These are phyloP conservation scores for Geopyxis carbonaria DNA, from an alignment of 495 filamentous ascomycete species.

Conservation along the genomic window DNA sequence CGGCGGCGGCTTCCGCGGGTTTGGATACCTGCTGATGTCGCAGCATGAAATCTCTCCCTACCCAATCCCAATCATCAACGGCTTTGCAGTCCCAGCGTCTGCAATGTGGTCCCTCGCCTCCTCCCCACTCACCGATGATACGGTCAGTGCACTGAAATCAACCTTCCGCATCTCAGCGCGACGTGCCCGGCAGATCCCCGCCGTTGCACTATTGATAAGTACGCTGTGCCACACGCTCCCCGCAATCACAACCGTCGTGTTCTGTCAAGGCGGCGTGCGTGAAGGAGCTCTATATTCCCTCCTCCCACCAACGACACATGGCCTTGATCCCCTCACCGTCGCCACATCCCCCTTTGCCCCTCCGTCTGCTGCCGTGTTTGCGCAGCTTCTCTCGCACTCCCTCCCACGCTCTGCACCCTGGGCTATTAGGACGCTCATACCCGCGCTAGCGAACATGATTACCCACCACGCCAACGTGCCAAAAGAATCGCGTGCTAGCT, in stretches of 20 bases:
- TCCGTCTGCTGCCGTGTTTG: slow-evolving; percentile 27
- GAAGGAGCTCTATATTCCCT: slow-evolving; percentile 63
- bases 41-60: slow-evolving; percentile 52
- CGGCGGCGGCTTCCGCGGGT: slow-evolving; percentile 80
- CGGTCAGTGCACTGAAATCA: slow-evolving; percentile 29
- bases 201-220: slow-evolving; percentile 61
- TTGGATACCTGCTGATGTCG: slow-evolving; percentile 70
- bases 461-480: slow-evolving; percentile 35
- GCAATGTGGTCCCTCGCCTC: slow-evolving; percentile 44
- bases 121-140: slow-evolving; percentile 39
- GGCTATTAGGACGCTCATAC: slow-evolving; percentile 32
- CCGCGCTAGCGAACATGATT: slow-evolving; percentile 35
- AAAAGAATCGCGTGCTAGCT: slow-evolving; percentile 40
- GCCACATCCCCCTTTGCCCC: slow-evolving; percentile 39
- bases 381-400: slow-evolving; percentile 30
- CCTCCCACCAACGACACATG: slow-evolving; percentile 39
- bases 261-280: slow-evolving; percentile 70
- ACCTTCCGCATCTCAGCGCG: slow-evolving; percentile 76
- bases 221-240: slow-evolving; percentile 53
- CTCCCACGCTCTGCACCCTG: slow-evolving; percentile 28
- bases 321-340: slow-evolving; percentile 46
- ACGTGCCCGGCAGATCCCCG: slow-evolving; percentile 63
- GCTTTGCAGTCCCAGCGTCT: slow-evolving; percentile 46
- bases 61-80: slow-evolving; percentile 70
- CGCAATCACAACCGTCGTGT: slow-evolving; percentile 52